A percentile compares a stretch with the other conserved stretches of the same genome.
phyloP scores from a whole-genome alignment of 345 rosid species.

The Eucalyptus melliodora region DNA sequence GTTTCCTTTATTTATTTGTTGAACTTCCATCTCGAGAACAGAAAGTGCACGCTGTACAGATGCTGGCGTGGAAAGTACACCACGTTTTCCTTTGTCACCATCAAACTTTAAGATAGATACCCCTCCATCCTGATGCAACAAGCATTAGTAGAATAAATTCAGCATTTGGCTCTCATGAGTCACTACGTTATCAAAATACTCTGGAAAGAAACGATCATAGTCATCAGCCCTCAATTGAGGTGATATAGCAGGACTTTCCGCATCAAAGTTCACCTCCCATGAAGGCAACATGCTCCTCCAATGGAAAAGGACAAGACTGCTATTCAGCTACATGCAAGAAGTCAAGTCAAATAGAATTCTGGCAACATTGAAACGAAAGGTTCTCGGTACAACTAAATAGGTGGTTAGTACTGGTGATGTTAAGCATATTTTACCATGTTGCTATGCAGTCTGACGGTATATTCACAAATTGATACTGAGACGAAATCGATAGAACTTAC shows the following conservation, averaged over 20 bases:
- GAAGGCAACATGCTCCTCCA: too few relatives aligned
- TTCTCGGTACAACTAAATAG: background rate
- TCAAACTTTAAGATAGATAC: constrained; percentile 61
- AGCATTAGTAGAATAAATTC: too few relatives aligned
- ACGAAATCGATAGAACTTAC: background rate
- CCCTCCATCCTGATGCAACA: too few relatives aligned
- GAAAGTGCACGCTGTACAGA: constrained; percentile 90
- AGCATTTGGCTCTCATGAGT: too few relatives aligned
- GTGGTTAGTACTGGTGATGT: background rate
- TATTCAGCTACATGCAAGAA: background rate
- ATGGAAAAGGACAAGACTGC: background rate
- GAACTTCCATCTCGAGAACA: constrained; percentile 89
- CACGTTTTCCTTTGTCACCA: constrained; percentile 38
- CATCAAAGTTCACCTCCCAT: too few relatives aligned
- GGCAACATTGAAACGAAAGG: background rate
- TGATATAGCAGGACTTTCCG: too few relatives aligned
- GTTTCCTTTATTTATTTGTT: constrained; percentile 80
- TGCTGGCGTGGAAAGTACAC: constrained; percentile 46
- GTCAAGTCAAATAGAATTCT: background rate
- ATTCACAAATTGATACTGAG: background rate
- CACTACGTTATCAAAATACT: too few relatives aligned
- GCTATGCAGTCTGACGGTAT: background rate
- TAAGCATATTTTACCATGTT: background rate
- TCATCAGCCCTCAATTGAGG: too few relatives aligned
- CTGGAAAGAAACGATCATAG: too few relatives aligned